Evolutionary conservation across 768 basidiomycete species (phyloP), one percentile per base, ranked within the genome.

Genomic region (Lactarius sanguifluus): DNA sequence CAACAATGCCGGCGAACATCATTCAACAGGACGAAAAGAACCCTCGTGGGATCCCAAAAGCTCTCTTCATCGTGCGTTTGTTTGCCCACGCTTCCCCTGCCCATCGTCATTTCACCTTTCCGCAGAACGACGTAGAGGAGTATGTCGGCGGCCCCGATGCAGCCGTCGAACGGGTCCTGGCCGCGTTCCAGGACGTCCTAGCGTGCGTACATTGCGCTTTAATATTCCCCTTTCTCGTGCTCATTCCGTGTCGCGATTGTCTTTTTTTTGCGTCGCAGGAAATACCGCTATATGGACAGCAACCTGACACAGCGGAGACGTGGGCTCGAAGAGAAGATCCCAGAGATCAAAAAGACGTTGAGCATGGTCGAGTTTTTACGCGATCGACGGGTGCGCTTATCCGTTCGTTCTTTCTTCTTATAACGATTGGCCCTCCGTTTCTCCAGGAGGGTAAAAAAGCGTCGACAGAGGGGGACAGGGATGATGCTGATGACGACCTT

Each of bases 261-360:
- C 50, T 72, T 74, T 61, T 40, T 41, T 59, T 25, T 38, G 68
- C 70, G 66, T 81, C 76, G 73, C 79, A 99, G 96, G 72, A 98
- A 99, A 82, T 98, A 99, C 81, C 90, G 92, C 59, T 98, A 96
- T 79, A 98, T 99, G 96, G 96, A 98, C 71, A 79, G 86, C 18
- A 95, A 87, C 74, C 81, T 96, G 58, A 80, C 87, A 7, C 90
- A 94, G 73, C 85, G 95, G 56, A 82, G 90, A 61, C 82, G 82
- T 60, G 86, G 89, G 20, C 81, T 98, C 5, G 90, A 95, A 71
- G 91, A 93, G 68, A 98, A 99, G 82, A 95, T 98, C 43, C 96
- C 96, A 0, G 97, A 99, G 76, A 94, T 98, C 73, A 85, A 85
- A 72, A 94, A 95, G 80, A 98, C 96, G 2, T 78, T 99, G 52